Base-by-base conservation (phyloP, 2,329 filamentous ascomycete species). In the Onygenales sp. region DNA sequence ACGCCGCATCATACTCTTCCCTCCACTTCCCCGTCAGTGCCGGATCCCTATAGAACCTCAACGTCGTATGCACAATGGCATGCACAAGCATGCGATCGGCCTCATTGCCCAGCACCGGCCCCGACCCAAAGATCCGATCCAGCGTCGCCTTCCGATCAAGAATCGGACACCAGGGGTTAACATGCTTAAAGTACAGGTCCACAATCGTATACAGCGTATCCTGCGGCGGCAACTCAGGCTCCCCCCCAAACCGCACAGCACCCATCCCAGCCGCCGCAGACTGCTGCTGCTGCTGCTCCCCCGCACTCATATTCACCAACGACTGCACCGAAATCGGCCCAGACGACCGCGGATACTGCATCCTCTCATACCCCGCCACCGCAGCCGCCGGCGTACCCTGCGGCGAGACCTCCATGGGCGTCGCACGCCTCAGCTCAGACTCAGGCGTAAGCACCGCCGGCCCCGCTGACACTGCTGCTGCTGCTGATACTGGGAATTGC, bases 141-240 rank as follows among this genome's bases (percentile, higher is more conserved):
- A 73, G 69, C 11, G 70, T 74, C 0, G 72, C 70, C 53, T 75
- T 73, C 7, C 72, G 67, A 43, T 75, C 72, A 9, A 75, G 66
- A 10, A 75, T 73, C 0, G 72, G 72, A 49, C 72, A 75, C 81
- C 81, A 84, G 0, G 80, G 80, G 59, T 83, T 83, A 63, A 81
- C 78, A 62, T 84, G 80, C 59, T 81, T 82, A 69, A 84, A 83
- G 65, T 81, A 84, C 7, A 83, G 68, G 56, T 83, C 80, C 13
- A 81, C 79, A 2, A 84, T 68, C 2, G 76, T 78, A 55, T 82
- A 83, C 3, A 83, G 65, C 10, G 83, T 70, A 57, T 83, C 80
- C 56, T 82, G 80, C 0, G 81, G 79, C 2, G 81, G 81, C 1
- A 83, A 74, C 51, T 82, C 62, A 61, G 72, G 58, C 61, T 77